Evolutionary conservation across 805 yeast genomes (phyloP).

Genomic region (Wickerhamiella azyma): DNA sequence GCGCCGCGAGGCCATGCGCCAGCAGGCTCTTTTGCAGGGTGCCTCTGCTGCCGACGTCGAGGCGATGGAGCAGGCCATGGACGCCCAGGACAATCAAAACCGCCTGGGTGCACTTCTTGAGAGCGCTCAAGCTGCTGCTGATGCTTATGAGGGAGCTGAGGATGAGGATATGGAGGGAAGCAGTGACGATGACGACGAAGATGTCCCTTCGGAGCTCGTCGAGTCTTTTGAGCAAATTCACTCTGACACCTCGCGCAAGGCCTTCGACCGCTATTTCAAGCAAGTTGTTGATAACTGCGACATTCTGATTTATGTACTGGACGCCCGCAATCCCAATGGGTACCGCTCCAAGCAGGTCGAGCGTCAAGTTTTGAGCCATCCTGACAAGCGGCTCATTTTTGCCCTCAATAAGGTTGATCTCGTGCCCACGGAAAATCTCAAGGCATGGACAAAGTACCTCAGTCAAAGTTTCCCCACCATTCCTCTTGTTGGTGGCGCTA

Average conservation of each 20-base stretch:
- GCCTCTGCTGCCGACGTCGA: conserved; percentile 28
- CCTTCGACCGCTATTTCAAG: conserved; percentile 88
- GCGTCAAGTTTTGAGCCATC: conserved; percentile 68
- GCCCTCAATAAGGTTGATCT: conserved; percentile 86
- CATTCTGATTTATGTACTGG: conserved; percentile 83
- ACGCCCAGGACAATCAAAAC: conserved; percentile 30
- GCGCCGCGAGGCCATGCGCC: conserved; percentile 26
- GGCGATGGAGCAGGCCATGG: conserved; percentile 27
- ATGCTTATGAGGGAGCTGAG: conserved; percentile 43
- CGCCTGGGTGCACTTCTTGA: conserved; percentile 75
- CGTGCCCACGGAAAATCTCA: conserved; percentile 71
- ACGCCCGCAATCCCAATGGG: conserved; percentile 93
- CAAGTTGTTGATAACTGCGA: conserved; percentile 87
- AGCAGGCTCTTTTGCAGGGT: conserved; percentile 26
- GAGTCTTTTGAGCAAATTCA: conserved; percentile 31
- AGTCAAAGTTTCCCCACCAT: conserved; percentile 80
- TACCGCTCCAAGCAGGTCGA: conserved; percentile 88
- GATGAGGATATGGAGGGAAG: conserved; percentile 29
- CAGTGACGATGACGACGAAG: conserved; percentile 30
- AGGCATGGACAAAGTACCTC: conserved; percentile 71
- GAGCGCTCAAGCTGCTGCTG: conserved; percentile 83
- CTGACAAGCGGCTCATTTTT: conserved; percentile 71
- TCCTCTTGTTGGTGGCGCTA: conserved; percentile 63
- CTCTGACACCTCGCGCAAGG: conserved; percentile 38
- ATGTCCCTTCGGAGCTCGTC: conserved; percentile 22